Conservation (phyloP, 169 alveolate genomes). For the Perkinsus olseni region DNA sequence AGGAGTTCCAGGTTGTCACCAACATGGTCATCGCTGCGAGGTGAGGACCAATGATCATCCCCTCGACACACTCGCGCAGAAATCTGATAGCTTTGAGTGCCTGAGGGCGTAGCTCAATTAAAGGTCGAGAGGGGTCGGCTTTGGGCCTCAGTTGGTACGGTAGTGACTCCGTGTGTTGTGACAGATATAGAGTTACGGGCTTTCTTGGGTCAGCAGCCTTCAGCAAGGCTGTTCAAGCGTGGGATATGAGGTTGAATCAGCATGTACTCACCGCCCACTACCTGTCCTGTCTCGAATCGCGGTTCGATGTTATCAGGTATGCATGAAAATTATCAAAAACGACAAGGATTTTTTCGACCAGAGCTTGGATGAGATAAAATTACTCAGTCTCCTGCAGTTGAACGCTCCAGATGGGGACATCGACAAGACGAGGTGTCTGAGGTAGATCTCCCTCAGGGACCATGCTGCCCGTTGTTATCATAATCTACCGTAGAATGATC, state of each 20-base stretch:
- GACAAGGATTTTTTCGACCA: slow-evolving; percentile 83
- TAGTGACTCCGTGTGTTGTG: slow-evolving; percentile 21
- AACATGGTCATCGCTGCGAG: slow-evolving; percentile 78
- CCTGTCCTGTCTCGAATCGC: not conserved
- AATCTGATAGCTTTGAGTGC: slow-evolving; percentile 7
- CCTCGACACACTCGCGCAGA: slow-evolving; percentile 67
- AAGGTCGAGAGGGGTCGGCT: too few species aligned
- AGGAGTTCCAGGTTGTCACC: slow-evolving; percentile 74
- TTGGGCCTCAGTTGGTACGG: too few species aligned
- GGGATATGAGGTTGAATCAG: slow-evolving; percentile 5
- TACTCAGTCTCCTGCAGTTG: slow-evolving; percentile 56
- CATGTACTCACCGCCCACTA: not conserved
- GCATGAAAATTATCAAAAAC: slow-evolving; percentile 84
- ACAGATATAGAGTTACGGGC: slow-evolving; percentile 13
- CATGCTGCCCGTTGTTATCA: slow-evolving; percentile 14
- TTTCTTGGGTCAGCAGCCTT: slow-evolving; percentile 7
- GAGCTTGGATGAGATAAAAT: slow-evolving; percentile 78
- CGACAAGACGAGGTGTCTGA: slow-evolving; percentile 57
- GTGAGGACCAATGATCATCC: slow-evolving; percentile 65
- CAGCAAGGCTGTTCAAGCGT: not conserved
- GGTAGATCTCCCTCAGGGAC: slow-evolving; percentile 1
- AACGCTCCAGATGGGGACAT: slow-evolving; percentile 66
- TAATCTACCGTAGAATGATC: slow-evolving; percentile 32
- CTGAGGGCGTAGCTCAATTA: slow-evolving; percentile 23
- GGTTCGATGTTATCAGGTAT: slow-evolving; percentile 46